phyloP scores from a whole-genome alignment of 192 early-diverging fungal species.

The Umbelopsis ramanniana region DNA sequence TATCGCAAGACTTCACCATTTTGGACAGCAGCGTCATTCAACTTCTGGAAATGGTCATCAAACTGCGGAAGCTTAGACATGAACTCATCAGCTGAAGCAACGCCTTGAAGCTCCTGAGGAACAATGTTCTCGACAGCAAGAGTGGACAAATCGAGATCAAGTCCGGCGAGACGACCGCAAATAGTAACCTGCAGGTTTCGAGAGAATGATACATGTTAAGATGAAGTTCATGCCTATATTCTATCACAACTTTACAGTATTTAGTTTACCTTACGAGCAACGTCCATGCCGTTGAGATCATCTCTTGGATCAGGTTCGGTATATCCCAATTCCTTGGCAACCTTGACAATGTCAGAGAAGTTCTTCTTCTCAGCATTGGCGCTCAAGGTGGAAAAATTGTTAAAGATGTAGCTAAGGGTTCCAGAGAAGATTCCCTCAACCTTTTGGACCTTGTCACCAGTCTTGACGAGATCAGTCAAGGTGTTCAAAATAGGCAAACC shows the following conservation, averaged over 20 bases:
- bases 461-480: slow-evolving; percentile 86
- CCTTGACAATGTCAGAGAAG: slow-evolving; percentile 90
- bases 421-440: slow-evolving; percentile 99
- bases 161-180: slow-evolving; percentile 86
- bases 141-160: slow-evolving; percentile 74
- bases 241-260: too few relatives aligned
- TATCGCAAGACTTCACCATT: slow-evolving; percentile 87
- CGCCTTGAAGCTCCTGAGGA: slow-evolving; percentile 77
- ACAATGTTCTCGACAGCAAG: slow-evolving; percentile 96
- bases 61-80: slow-evolving; percentile 81
- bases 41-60: slow-evolving; percentile 82
- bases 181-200: slow-evolving; percentile 64
- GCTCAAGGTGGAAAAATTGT: slow-evolving; percentile 84
- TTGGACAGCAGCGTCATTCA: slow-evolving; percentile 79
- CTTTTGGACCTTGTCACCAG: slow-evolving; percentile 90
- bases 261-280: slow-evolving; percentile 87
- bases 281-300: slow-evolving; percentile 99
- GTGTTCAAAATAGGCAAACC: slow-evolving; percentile 95
- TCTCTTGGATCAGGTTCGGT: slow-evolving; percentile 99
- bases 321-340: slow-evolving; percentile 92
- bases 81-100: slow-evolving; percentile 80
- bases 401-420: slow-evolving; percentile 97
- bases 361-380: slow-evolving; percentile 49
- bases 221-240: too few relatives aligned
- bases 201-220: too few relatives aligned